phyloP scores from a whole-genome alignment of 2,329 filamentous ascomycete genomes.

The Pseudocercospora musae region DNA sequence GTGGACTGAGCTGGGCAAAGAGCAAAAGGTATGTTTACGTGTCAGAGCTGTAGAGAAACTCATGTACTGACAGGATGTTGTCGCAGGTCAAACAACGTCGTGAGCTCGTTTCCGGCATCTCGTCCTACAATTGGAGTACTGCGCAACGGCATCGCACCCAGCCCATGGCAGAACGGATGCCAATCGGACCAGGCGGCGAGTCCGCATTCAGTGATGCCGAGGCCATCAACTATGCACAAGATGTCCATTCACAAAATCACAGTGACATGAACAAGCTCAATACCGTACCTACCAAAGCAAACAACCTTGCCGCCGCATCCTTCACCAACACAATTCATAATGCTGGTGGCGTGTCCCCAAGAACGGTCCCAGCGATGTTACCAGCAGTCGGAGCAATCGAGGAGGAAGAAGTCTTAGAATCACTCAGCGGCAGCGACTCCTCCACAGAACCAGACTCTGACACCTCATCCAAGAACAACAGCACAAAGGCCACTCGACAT shows the following conservation, averaged over 20 bases:
- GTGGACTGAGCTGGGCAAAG: slow-evolving; percentile 7
- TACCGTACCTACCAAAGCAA: neutral
- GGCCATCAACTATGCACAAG: neutral
- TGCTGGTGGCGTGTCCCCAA: neutral
- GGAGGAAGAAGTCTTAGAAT: neutral
- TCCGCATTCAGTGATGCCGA: neutral
- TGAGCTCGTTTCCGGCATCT: slow-evolving; percentile 4
- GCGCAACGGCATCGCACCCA: slow-evolving; percentile 4
- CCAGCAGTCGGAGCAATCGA: slow-evolving; percentile 5
- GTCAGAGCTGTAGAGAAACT: neutral
- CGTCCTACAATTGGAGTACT: slow-evolving; percentile 7
- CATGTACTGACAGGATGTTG: neutral
- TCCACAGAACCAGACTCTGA: neutral
- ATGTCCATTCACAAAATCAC: neutral
- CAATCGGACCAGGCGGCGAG: slow-evolving; percentile 10
- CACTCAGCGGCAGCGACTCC: neutral
- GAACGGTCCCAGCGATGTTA: slow-evolving; percentile 4
- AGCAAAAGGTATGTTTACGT: neutral
- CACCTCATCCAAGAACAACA: neutral
- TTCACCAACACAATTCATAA: neutral
- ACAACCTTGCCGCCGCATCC: neutral
- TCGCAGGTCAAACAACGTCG: slow-evolving; percentile 4
- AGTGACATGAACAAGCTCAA: neutral
- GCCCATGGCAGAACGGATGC: neutral
- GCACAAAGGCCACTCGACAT: neutral